These are phyloP conservation scores for Calonectria honghensis DNA, from an alignment of 2,329 filamentous ascomycete species.

Conservation along the genomic window DNA sequence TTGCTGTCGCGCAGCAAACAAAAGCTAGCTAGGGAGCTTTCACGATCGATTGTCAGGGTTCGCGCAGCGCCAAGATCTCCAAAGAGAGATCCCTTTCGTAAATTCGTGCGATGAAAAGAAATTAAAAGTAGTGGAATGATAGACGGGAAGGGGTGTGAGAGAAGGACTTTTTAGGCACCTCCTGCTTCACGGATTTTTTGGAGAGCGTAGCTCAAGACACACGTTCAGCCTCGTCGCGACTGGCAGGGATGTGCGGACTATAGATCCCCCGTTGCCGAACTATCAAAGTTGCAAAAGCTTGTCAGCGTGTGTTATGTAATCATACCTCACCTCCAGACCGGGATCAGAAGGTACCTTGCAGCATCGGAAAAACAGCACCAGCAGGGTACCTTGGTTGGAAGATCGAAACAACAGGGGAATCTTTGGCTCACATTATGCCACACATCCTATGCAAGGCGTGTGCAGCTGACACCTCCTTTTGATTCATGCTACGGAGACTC, in stretches of 20 bases:
- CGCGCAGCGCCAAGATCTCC: constrained; percentile 22
- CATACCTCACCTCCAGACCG: neutral
- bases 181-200: constrained; percentile 52
- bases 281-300: neutral
- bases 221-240: constrained; percentile 57
- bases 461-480: constrained; percentile 2
- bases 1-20: constrained; percentile 54
- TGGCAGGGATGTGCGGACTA: constrained; percentile 46
- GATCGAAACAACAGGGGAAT: constrained; percentile 16
- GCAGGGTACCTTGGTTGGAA: constrained; percentile 15
- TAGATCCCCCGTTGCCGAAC: constrained; percentile 44
- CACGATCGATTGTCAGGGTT: constrained; percentile 39
- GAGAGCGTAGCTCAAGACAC: constrained; percentile 51
- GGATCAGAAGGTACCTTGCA: constrained; percentile 7
- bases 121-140: constrained; percentile 28
- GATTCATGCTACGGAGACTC: constrained; percentile 8
- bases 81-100: neutral
- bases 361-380: neutral
- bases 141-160: constrained; percentile 39
- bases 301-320: constrained; percentile 25
- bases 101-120: constrained; percentile 23
- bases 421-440: constrained; percentile 29
- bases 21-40: constrained; percentile 46
- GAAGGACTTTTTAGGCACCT: constrained; percentile 43
- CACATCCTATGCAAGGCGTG: constrained; percentile 27